Evolutionary conservation across 2,329 filamentous ascomycete species (phyloP), one percentile per base, ranked within the genome.

Genomic region (Colletotrichum scovillei): DNA sequence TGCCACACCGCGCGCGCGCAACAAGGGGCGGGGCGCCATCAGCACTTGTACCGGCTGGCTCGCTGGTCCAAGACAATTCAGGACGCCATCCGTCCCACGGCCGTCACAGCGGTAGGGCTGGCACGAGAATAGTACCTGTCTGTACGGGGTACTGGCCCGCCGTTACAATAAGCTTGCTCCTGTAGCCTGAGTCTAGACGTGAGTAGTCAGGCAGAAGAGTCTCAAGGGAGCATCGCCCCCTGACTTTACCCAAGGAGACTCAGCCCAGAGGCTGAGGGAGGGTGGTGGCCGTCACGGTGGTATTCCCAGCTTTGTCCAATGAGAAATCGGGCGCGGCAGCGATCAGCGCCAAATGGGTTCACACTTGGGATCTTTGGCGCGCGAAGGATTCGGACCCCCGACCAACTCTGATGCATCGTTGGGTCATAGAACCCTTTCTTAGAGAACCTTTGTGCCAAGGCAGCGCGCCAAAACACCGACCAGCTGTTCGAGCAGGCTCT

Each of bases 341-440:
- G 55, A 73, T 70, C 66, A 46, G 66, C 67, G 35, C 22, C 28
- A 32, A 24, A 56, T 14, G 32, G 32, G n/a, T 30, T 49, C 7
- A 19, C n/a, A 22, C 46, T 49, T n/a, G 42, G 46, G 66, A 22
- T 28, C 32, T 28, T 56, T 65, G 35, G 32, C 5, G 3, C 63
- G 32, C 49, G 56, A 70, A 70, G 70, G 70, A 73, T 73, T 30
- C 67, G 46, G 14, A 22, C 55, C 38, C 70, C 67, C 42, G 60
- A 46, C 32, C 14, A 16, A 30, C 24, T 4, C 56, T 53, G 53
- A 69, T 46, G 53, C n/a, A 42, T n/a, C 42, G 60, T 46, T 30
- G 64, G 46, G 66, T 57, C 22, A 60, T 46, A 14, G 57, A 60
- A 42, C 14, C 55, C 30, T 69, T 55, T 30, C 4, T 12, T 42